Conservation (phyloP, 352 stramenopile species). For the Plasmopara halstedii region DNA sequence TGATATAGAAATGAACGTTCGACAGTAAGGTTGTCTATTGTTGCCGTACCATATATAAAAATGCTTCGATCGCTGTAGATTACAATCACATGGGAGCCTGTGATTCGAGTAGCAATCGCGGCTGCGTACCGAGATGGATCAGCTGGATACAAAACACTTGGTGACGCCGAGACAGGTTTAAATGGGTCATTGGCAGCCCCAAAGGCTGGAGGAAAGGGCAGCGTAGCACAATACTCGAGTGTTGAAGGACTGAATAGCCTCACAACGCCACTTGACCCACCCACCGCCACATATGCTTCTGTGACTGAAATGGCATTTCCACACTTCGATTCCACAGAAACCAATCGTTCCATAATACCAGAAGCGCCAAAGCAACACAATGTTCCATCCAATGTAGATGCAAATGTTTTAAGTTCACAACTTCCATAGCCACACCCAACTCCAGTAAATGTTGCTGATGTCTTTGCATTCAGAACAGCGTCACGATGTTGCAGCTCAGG, state of each 20-base stretch:
- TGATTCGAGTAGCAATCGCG: conserved; percentile 47
- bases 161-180: conserved; percentile 1
- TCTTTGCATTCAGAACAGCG: conserved; percentile 51
- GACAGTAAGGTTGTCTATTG: conserved; percentile 37
- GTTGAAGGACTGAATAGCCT: conserved; percentile 66
- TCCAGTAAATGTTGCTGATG: conserved; percentile 58
- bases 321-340: conserved; percentile 51
- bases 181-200: conserved; percentile 28
- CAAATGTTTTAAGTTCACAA: conserved; percentile 63
- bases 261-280: conserved; percentile 53
- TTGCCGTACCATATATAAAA: conserved; percentile 65
- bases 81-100: conserved; percentile 48
- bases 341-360: conserved; percentile 65
- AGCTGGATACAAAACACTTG: conserved; percentile 35
- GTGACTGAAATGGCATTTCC: conserved; percentile 74
- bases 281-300: conserved; percentile 60
- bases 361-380: conserved; percentile 72
- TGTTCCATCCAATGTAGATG: conserved; percentile 58
- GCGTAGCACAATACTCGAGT: conserved; percentile 60
- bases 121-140: conserved; percentile 50
- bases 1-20: conserved; percentile 81
- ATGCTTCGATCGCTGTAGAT: conserved; percentile 78
- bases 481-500: conserved; percentile 53
- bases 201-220: conserved; percentile 72
- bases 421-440: conserved; percentile 52